phyloP scores from a whole-genome alignment of 2,329 filamentous ascomycete genomes.

The Aureobasidium sp. region DNA sequence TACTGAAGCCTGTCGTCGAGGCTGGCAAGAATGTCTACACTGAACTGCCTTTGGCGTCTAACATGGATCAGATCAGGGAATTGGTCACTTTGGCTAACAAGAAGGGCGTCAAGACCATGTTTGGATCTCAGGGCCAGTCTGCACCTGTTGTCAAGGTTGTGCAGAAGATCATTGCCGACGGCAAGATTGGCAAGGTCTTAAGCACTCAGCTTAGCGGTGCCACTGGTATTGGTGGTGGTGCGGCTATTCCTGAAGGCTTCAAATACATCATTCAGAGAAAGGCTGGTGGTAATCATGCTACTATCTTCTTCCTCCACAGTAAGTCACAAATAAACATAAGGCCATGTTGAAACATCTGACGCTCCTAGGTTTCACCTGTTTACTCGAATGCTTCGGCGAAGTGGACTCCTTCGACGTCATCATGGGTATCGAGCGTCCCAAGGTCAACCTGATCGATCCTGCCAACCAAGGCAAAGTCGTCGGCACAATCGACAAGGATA shows the following conservation, averaged over 20 bases:
- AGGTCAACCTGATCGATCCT: conserved; percentile 29
- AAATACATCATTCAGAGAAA: conserved; percentile 38
- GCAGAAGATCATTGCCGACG: conserved; percentile 36
- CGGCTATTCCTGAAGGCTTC: not conserved
- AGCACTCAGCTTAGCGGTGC: conserved; percentile 30
- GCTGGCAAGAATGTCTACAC: conserved; percentile 44
- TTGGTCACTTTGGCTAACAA: conserved; percentile 35
- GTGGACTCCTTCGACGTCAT: conserved; percentile 34
- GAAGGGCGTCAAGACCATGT: conserved; percentile 38
- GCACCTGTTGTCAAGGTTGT: conserved; percentile 36
- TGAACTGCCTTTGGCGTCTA: conserved; percentile 45
- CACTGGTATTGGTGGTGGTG: conserved; percentile 11
- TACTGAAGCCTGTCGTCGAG: conserved; percentile 37
- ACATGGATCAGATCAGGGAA: conserved; percentile 37
- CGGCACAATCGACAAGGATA: conserved; percentile 18
- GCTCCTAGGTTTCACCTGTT: not conserved
- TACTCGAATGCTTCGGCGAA: conserved; percentile 10
- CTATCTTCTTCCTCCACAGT: conserved; percentile 26
- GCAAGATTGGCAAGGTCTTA: conserved; percentile 40
- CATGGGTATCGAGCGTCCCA: conserved; percentile 42
- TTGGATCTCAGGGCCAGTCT: conserved; percentile 43
- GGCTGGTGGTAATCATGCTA: conserved; percentile 39
- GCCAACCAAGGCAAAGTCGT: conserved; percentile 4
- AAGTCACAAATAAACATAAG: not conserved
- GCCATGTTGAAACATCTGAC: not conserved